These are phyloP conservation scores for Rhizopus arrhizus DNA, from an alignment of 371 early-diverging fungal genomes.

Conservation along the genomic window DNA sequence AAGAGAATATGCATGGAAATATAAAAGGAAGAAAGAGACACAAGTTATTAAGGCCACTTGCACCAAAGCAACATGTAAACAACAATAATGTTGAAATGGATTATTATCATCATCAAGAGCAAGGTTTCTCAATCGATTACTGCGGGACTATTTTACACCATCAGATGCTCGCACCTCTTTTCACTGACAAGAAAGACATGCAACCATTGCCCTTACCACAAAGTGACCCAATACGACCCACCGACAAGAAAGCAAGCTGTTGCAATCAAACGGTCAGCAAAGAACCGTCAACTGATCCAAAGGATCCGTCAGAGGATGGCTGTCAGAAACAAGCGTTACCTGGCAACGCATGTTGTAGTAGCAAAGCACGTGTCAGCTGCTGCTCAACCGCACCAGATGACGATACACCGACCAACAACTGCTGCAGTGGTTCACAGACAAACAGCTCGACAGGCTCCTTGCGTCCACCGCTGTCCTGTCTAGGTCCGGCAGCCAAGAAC, in stretches of 20 bases:
- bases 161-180: no score
- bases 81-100: neutral
- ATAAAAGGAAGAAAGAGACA: slow-evolving; percentile 1
- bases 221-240: no score
- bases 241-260: no score
- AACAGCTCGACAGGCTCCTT: neutral
- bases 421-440: neutral
- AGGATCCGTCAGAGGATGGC: no score
- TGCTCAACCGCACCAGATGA: neutral
- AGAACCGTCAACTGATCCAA: no score
- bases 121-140: neutral
- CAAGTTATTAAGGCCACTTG: slow-evolving; percentile 3
- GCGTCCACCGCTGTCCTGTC: slow-evolving; percentile 15
- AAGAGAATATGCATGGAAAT: neutral
- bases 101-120: neutral
- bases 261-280: no score
- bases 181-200: no score
- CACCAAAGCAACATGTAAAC: neutral
- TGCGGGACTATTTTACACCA: neutral
- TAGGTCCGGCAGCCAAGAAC: slow-evolving; percentile 32
- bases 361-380: no score
- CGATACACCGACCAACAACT: neutral
- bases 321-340: no score
- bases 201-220: no score
- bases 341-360: no score